Evolutionary conservation across 2,329 filamentous ascomycete species (phyloP).

Genomic region (Orbilia quercus): DNA sequence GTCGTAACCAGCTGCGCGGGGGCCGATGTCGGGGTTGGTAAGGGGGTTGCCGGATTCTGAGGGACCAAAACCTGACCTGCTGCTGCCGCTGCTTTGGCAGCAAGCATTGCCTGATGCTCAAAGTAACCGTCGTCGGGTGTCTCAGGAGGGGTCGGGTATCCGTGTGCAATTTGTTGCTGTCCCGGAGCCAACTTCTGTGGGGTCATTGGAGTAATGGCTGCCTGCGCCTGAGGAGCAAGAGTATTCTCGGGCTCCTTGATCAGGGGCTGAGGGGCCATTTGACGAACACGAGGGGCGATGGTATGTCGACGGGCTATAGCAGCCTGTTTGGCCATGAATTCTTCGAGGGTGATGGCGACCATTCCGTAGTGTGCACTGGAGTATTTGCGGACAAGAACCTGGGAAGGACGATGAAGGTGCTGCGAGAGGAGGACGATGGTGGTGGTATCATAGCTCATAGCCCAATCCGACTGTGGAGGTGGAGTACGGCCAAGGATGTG

Average conservation of each 20-base stretch:
- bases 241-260: slow-evolving; percentile 65
- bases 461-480: slow-evolving; percentile 60
- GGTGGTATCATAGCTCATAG: slow-evolving; percentile 66
- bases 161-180: slow-evolving; percentile 72
- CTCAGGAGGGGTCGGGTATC: slow-evolving; percentile 86
- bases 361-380: slow-evolving; percentile 73
- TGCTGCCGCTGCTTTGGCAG: slow-evolving; percentile 61
- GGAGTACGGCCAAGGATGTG: slow-evolving; percentile 81
- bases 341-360: slow-evolving; percentile 73
- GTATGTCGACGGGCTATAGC: slow-evolving; percentile 66
- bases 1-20: slow-evolving; percentile 42
- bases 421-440: slow-evolving; percentile 73
- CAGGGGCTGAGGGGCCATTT: slow-evolving; percentile 69
- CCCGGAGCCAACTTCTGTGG: slow-evolving; percentile 74
- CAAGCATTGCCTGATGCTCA: slow-evolving; percentile 52
- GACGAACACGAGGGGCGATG: slow-evolving; percentile 61
- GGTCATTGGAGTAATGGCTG: slow-evolving; percentile 76
- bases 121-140: slow-evolving; percentile 77
- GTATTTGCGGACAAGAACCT: slow-evolving; percentile 76
- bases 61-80: slow-evolving; percentile 56
- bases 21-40: slow-evolving; percentile 56
- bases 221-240: slow-evolving; percentile 66
- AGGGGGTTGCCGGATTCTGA: slow-evolving; percentile 58
- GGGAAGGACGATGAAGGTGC: slow-evolving; percentile 74
- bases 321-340: slow-evolving; percentile 74